Evolutionary conservation across 805 yeast species (phyloP), one percentile per base, ranked within the genome.

Genomic region (Candida oleophila): DNA sequence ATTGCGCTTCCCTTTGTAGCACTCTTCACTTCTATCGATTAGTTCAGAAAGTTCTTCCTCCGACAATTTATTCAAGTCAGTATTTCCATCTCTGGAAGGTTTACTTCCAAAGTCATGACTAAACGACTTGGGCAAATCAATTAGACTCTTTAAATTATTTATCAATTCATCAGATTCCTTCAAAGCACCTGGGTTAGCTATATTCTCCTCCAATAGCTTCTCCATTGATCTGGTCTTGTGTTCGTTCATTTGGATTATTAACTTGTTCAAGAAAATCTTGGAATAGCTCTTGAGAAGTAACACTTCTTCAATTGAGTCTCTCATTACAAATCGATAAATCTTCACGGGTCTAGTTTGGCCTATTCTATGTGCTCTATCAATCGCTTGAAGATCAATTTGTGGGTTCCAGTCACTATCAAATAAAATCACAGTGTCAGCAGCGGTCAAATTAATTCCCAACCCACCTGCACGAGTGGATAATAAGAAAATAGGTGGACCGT

Each of bases 331-430:
- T 50, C 98, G 76, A 60, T 85, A 89, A 1, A 92, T 79, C 19
- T 88, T 73, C 3, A 91, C 96, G 1, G 97, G 97, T 45, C 78
- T 81, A 1, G 71, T 75, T 62, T 92, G 99, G 0, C 98, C 98
- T 45, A 94, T 89, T 59, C 99, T 74, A 61, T 92, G 98, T 11
- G 87, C 95, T 45, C 99, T 75, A 57, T 91, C 98, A 82, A 92
- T 92, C 0, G 98, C 98, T 62, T 92, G 99, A 43, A 90, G 69
- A 65, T 92, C 98, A 51, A 89, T 95, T 60, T 92, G 97, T 0
- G 98, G 99, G 58, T 92, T 92, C 96, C 97, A 92, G 60, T 92
- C 99, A 47, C 89, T 86, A 59, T 92, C 99, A 60, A 89, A 90
- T 9, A 92, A 57, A 3, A 92, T 80, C 1, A 94, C 98, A 1